Conservation (phyloP, 148 eudicot species). For the Nepenthes gracilis region DNA sequence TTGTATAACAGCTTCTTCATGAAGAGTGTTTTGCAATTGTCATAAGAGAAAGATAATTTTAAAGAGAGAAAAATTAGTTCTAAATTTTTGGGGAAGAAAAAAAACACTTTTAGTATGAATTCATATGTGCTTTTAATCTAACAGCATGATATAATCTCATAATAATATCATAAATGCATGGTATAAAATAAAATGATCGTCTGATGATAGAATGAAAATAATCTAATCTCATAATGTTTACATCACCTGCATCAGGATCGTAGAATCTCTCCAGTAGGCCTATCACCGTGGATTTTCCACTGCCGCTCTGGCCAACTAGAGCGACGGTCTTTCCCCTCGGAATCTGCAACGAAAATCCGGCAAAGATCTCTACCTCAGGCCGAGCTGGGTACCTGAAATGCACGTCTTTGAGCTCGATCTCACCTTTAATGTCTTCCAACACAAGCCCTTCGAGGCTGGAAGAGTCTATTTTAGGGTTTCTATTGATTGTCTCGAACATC, state of each 20-base stretch:
- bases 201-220: too few species aligned
- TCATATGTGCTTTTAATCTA: too few species aligned
- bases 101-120: too few species aligned
- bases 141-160: too few species aligned
- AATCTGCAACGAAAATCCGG: conserved; percentile 19
- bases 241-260: conserved; percentile 23
- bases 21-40: too few species aligned
- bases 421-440: conserved; percentile 20
- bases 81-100: too few species aligned
- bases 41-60: too few species aligned
- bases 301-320: conserved; percentile 34
- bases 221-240: too few species aligned
- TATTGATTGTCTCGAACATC: conserved; percentile 22
- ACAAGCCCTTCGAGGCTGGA: conserved; percentile 8
- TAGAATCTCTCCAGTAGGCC: conserved; percentile 29
- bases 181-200: too few species aligned
- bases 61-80: too few species aligned
- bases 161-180: too few species aligned
- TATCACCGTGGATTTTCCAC: conserved; percentile 35
- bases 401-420: conserved; percentile 22
- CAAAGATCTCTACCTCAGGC: conserved; percentile 15
- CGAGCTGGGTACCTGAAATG: conserved; percentile 29
- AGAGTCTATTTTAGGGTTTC: conserved; percentile 22
- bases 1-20: too few species aligned
- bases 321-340: conserved; percentile 27